Evolutionary conservation across 2,329 filamentous ascomycete genomes (phyloP).

Genomic region (Apiospora rasikravindrae): DNA sequence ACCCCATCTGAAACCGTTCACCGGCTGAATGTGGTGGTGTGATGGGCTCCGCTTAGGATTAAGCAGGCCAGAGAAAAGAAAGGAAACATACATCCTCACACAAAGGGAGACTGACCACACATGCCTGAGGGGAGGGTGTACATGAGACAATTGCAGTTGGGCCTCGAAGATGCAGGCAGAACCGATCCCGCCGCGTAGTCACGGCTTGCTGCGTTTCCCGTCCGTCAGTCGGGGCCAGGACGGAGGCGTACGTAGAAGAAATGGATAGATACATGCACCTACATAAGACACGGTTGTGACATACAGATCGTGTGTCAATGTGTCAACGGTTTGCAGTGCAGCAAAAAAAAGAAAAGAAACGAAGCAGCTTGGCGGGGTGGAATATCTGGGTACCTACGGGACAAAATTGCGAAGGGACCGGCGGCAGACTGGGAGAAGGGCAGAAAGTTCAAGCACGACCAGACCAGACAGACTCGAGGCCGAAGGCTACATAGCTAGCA

Average conservation of each 20-base stretch:
- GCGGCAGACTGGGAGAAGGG: not conserved
- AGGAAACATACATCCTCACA: not conserved
- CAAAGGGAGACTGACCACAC: not conserved
- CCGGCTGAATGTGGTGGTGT: slow-evolving; percentile 10
- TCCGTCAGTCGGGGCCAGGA: not conserved
- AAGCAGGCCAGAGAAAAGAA: not conserved
- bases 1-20: slow-evolving; percentile 3
- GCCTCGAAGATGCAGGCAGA: not conserved
- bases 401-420: not conserved
- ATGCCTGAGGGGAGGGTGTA: not conserved
- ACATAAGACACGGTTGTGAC: not conserved
- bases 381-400: not conserved
- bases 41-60: slow-evolving; percentile 9
- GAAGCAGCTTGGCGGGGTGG: not conserved
- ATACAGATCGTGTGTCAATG: slow-evolving; percentile 6
- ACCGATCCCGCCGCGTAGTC: not conserved
- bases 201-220: not conserved
- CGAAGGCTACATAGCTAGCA: not conserved
- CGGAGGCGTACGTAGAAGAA: not conserved
- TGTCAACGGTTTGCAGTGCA: slow-evolving; percentile 13
- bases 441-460: not conserved
- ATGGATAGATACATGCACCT: not conserved
- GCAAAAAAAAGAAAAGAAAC: not conserved
- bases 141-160: not conserved
- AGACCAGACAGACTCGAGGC: not conserved